Evolutionary conservation across 768 basidiomycete species (phyloP).

Genomic region (Rubroboletus pulcherrimus): DNA sequence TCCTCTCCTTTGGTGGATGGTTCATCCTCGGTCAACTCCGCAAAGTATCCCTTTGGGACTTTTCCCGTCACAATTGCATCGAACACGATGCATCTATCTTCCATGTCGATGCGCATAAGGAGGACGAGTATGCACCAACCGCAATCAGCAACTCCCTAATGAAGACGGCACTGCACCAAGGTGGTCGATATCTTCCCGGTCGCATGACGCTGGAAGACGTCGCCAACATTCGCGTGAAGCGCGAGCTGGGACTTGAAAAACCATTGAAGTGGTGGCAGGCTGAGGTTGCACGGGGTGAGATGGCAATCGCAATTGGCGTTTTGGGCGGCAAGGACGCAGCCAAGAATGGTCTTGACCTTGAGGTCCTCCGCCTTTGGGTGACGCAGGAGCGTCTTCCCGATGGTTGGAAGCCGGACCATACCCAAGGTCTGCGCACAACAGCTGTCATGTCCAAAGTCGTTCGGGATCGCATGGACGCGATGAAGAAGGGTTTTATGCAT

Average conservation of each 20-base stretch:
- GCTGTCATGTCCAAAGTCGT: conserved; percentile 24
- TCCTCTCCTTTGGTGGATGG: conserved; percentile 49
- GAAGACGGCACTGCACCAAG: conserved; percentile 38
- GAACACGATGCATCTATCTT: conserved; percentile 63
- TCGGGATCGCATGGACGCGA: conserved; percentile 26
- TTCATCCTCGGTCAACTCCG: conserved; percentile 38
- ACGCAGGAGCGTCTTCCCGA: conserved; percentile 50
- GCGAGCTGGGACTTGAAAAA: conserved; percentile 39
- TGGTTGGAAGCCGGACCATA: conserved; percentile 34
- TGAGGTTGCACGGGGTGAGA: conserved; percentile 64
- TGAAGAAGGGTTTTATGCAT: conserved; percentile 10
- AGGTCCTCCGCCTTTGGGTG: conserved; percentile 51
- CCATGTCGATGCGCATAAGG: conserved; percentile 42
- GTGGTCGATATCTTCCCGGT: conserved; percentile 23
- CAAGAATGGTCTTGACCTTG: conserved; percentile 43
- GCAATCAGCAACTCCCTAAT: conserved; percentile 40
- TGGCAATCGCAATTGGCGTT: conserved; percentile 59
- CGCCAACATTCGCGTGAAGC: conserved; percentile 46
- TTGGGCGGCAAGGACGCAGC: conserved; percentile 31
- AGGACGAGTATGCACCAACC: conserved; percentile 45
- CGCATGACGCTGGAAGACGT: conserved; percentile 35
- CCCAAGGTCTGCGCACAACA: conserved; percentile 27
- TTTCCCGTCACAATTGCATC: conserved; percentile 47
- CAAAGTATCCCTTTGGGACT: conserved; percentile 33
- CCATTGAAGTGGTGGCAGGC: conserved; percentile 43